phyloP scores from a whole-genome alignment of 371 early-diverging fungal genomes.

The Lichtheimia ramosa region DNA sequence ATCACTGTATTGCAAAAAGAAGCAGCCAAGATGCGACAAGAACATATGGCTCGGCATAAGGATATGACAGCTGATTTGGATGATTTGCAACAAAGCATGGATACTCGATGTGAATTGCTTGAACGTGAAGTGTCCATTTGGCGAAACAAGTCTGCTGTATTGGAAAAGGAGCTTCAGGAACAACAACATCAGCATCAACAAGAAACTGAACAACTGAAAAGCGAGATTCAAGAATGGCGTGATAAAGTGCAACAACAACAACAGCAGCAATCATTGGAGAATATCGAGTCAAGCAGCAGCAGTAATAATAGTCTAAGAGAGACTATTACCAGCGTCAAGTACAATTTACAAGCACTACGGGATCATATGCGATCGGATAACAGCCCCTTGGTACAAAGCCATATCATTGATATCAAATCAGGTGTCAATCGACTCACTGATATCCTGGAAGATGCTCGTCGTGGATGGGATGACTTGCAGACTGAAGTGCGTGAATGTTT shows the following conservation, averaged over 20 bases:
- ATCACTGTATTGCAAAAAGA: slow-evolving; percentile 23
- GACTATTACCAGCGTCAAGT: slow-evolving; percentile 30
- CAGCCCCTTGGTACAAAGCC: slow-evolving; percentile 22
- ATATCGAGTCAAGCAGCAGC: background rate
- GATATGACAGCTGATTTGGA: slow-evolving; percentile 19
- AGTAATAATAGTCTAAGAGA: slow-evolving; percentile 14
- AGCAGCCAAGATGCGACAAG: slow-evolving; percentile 16
- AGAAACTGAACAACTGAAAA: slow-evolving; percentile 6
- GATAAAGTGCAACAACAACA: slow-evolving; percentile 19
- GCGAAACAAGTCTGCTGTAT: slow-evolving; percentile 16
- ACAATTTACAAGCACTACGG: slow-evolving; percentile 28
- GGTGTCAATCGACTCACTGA: slow-evolving; percentile 25
- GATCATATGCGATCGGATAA: slow-evolving; percentile 30
- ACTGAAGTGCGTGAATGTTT: slow-evolving; percentile 12
- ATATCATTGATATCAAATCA: slow-evolving; percentile 31
- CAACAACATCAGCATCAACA: slow-evolving; percentile 8
- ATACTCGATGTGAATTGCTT: slow-evolving; percentile 29
- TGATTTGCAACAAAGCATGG: slow-evolving; percentile 20
- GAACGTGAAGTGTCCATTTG: slow-evolving; percentile 21
- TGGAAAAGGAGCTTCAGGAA: slow-evolving; percentile 23
- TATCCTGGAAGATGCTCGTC: slow-evolving; percentile 28
- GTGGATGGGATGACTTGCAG: slow-evolving; percentile 35
- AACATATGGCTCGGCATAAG: slow-evolving; percentile 17
- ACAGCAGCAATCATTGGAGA: background rate
- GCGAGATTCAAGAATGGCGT: slow-evolving; percentile 19